Conservation (phyloP, 2,329 filamentous ascomycete species). For the Xylaria sp. region DNA sequence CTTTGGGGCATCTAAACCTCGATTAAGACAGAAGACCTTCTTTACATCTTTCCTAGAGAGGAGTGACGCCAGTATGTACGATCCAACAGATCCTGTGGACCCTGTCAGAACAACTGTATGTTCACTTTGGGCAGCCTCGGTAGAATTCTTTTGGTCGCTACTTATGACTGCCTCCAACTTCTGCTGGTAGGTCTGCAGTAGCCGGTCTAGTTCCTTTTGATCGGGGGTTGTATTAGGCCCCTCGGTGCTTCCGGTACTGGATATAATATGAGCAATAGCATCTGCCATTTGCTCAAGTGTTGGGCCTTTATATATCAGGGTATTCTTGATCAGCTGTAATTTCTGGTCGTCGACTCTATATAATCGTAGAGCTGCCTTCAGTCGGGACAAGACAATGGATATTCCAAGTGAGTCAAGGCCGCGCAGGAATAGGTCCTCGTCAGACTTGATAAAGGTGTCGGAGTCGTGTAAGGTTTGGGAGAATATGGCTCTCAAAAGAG, state of each 20-base stretch:
- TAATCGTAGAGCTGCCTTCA: constrained; percentile 16
- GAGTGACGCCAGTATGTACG: constrained; percentile 20
- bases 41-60: neutral
- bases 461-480: constrained; percentile 18
- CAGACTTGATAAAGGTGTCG: constrained; percentile 13
- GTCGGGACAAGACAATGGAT: constrained; percentile 4
- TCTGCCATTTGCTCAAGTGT: constrained; percentile 7
- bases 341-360: constrained; percentile 2
- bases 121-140: neutral
- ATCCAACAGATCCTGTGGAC: constrained; percentile 23
- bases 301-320: constrained; percentile 10
- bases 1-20: neutral
- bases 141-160: neutral
- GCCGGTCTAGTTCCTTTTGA: neutral
- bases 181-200: constrained; percentile 1
- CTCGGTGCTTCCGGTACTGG: neutral
- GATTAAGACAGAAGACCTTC: constrained; percentile 22
- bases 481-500: neutral
- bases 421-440: constrained; percentile 15
- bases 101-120: constrained; percentile 13
- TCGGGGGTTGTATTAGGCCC: neutral
- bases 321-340: neutral
- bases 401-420: constrained; percentile 16
- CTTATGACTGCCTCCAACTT: neutral
- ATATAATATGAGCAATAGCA: neutral